Base-by-base conservation (phyloP, 352 stramenopile species). In the Phytophthora syringae region DNA sequence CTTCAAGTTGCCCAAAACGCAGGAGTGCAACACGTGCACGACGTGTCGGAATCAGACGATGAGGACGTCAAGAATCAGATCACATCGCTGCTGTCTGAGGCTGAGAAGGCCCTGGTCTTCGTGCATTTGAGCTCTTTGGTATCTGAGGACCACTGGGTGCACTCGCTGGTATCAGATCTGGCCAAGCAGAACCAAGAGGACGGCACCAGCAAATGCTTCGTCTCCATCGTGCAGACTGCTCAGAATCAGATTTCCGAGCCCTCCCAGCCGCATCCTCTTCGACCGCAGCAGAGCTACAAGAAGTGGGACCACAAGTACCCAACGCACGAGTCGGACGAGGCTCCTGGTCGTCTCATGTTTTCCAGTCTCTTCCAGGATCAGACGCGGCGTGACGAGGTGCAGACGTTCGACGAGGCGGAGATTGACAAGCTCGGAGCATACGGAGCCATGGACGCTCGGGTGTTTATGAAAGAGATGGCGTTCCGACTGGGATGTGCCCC, bases 401-500 rank as follows among this genome's bases (percentile, higher is more conserved):
- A 80, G 43, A 47, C 32, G 2, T 92, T 89, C 40, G 59, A 81
- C 15, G 79, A 88, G 57, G 48, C 50, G 39, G 72, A 91, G 28
- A 63, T 88, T 20, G 82, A 89, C 25, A 60, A 58, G 13, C 47
- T 74, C 20, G 84, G 84, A 3, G 77, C 75, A 13, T 94, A 94
- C 52, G 82, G 86, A 40, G 54, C 74, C 16, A 94, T 94, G 86
- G 73, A 89, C 44, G 76, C 76, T 10, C 77, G 80, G 37, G 81
- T 91, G 21, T 84, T 90, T 51, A 82, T 92, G 66, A 88, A 90
- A 42, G 86, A 94, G 64, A 77, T 89, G 64, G 86, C 86, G 1
- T 94, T 94, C 60, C 84, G 86, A 15, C 74, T 94, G 27, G 86
- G 86, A 9, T 86, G 75, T 18, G 79, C 81, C 2, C 86, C 86